phyloP scores from a whole-genome alignment of 108 stramenopile genomes.

The Mediolabrus comicus region DNA sequence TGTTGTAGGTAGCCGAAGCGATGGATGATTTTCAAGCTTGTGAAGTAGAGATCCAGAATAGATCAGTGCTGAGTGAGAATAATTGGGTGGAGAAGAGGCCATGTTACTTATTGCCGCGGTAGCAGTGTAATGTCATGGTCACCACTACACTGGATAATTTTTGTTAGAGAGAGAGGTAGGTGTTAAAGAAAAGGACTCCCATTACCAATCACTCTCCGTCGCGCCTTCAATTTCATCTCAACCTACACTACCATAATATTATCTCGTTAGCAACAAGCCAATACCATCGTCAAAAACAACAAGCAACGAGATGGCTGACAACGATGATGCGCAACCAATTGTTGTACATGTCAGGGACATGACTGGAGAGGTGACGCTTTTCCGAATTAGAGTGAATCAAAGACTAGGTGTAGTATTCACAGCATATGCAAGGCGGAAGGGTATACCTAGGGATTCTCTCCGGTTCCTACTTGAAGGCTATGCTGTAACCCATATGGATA shows the following conservation, averaged over 20 bases:
- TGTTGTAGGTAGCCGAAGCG: slow-evolving; percentile 20
- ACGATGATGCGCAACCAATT: too few relatives aligned
- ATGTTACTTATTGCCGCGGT: neutral
- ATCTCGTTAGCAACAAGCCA: neutral
- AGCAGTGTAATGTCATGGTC: too few relatives aligned
- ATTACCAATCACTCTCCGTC: neutral
- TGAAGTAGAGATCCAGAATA: slow-evolving; percentile 16
- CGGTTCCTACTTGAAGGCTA: slow-evolving; percentile 63
- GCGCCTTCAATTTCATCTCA: neutral
- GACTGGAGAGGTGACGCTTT: too few relatives aligned
- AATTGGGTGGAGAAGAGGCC: neutral
- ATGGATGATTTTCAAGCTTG: slow-evolving; percentile 6
- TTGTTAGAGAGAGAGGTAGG: neutral
- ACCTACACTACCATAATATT: neutral
- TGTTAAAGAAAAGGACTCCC: neutral
- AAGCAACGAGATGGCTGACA: too few relatives aligned
- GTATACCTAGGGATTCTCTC: slow-evolving; percentile 39
- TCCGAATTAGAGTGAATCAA: too few relatives aligned
- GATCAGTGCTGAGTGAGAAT: slow-evolving; percentile 16
- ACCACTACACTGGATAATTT: neutral
- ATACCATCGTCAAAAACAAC: neutral
- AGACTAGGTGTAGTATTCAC: neutral
- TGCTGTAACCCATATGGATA: slow-evolving; percentile 60
- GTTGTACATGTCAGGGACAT: too few relatives aligned
- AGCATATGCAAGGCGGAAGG: neutral